These are phyloP conservation scores for Alternaria alternata DNA, from an alignment of 2,329 filamentous ascomycete genomes.

Conservation along the genomic window DNA sequence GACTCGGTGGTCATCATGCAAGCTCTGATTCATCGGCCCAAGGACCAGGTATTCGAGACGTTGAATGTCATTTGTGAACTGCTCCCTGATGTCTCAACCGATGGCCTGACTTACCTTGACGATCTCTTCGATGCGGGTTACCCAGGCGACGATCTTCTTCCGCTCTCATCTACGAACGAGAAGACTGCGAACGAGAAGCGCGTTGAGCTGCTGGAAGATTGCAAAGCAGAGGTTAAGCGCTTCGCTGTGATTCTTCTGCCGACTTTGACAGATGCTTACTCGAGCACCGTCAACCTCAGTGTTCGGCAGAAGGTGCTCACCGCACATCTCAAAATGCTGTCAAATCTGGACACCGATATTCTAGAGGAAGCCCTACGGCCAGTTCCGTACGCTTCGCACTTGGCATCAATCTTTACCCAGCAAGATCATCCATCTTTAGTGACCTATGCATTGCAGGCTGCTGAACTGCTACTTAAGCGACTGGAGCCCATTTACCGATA, in stretches of 20 bases:
- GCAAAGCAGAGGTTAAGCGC: constrained; percentile 84
- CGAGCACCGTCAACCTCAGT: constrained; percentile 93
- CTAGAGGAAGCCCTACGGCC: constrained; percentile 84
- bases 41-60: constrained; percentile 96
- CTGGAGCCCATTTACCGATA: constrained; percentile 90
- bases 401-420: constrained; percentile 94
- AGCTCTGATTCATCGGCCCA: constrained; percentile 90
- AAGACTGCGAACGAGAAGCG: constrained; percentile 79
- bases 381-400: constrained; percentile 93
- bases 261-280: constrained; percentile 94
- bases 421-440: constrained; percentile 91
- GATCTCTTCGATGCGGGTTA: constrained; percentile 60
- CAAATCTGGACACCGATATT: constrained; percentile 86
- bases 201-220: constrained; percentile 80
- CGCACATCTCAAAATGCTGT: constrained; percentile 98
- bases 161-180: constrained; percentile 55
- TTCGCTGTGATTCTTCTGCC: constrained; percentile 94
- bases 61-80: constrained; percentile 97
- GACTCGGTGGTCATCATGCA: constrained; percentile 99
- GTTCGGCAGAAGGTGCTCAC: constrained; percentile 94
- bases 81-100: constrained; percentile 75
- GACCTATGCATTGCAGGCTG: constrained; percentile 85
- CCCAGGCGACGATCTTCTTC: constrained; percentile 55
- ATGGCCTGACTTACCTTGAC: constrained; percentile 61
- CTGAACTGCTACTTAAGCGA: constrained; percentile 84